A percentile compares a stretch with the other conserved stretches of the same genome.
phyloP scores from a whole-genome alignment of 306 rosid species.

The Sicyos baderoa region DNA sequence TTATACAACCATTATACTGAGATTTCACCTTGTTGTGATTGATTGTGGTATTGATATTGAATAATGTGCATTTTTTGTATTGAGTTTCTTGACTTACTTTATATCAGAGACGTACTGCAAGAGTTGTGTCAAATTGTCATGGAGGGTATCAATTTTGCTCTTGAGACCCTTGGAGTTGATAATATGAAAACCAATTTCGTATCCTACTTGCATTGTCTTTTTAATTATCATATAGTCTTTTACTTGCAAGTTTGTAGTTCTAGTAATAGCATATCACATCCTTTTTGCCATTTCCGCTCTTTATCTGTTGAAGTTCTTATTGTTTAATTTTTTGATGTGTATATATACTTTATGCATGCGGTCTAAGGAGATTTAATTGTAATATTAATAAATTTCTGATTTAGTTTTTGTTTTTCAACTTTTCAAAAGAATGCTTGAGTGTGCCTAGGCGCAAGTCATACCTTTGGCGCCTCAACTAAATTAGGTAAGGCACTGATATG shows the following conservation, averaged over 20 bases:
- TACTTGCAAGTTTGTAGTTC: background rate
- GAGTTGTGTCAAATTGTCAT: slow-evolving; percentile 27
- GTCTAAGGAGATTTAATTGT: background rate
- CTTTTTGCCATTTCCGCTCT: background rate
- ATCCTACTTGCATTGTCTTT: slow-evolving; percentile 46
- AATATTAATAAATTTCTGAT: background rate
- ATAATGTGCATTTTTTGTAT: slow-evolving; percentile 6
- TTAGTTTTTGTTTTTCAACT: background rate
- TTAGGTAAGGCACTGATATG: no score
- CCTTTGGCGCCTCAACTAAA: no score
- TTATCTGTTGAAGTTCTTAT: background rate
- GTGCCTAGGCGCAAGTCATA: no score
- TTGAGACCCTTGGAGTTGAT: slow-evolving; percentile 37
- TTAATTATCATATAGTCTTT: slow-evolving; percentile 20
- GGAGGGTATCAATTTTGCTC: slow-evolving; percentile 48
- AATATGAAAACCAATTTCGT: slow-evolving; percentile 34
- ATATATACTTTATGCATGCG: background rate
- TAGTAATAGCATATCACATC: slow-evolving; percentile 11
- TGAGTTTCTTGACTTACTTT: slow-evolving; percentile 36
- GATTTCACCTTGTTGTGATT: slow-evolving; percentile 13
- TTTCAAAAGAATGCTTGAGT: no score
- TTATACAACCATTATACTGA: slow-evolving; percentile 8
- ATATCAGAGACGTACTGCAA: slow-evolving; percentile 37
- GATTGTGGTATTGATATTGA: slow-evolving; percentile 1
- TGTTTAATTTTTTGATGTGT: background rate